These are phyloP conservation scores for Phialophora chinensis DNA, from an alignment of 2,329 filamentous ascomycete species.

Conservation along the genomic window DNA sequence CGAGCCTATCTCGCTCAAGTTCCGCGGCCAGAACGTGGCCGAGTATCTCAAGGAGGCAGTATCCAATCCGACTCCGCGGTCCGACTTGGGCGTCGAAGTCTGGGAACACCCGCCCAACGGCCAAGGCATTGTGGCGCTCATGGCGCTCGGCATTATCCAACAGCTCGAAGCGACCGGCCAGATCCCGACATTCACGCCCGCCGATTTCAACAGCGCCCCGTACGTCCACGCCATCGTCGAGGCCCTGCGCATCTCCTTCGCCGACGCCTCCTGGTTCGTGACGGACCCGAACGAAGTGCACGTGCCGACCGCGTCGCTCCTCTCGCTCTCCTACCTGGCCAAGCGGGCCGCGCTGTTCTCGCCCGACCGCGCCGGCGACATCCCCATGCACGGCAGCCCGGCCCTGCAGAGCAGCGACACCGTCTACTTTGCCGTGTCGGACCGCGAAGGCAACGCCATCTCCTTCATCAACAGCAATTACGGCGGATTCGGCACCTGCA, in stretches of 20 bases:
- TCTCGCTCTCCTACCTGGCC: constrained; percentile 74
- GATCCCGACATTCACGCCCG: constrained; percentile 71
- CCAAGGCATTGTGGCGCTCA: constrained; percentile 91
- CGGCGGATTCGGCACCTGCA: constrained; percentile 79
- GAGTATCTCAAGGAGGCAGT: constrained; percentile 48
- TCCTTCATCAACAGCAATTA: constrained; percentile 98
- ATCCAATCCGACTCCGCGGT: background rate
- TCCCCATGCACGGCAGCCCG: constrained; percentile 74
- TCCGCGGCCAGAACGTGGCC: constrained; percentile 68
- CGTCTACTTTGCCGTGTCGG: constrained; percentile 88
- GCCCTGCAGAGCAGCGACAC: constrained; percentile 88
- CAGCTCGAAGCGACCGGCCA: constrained; percentile 76
- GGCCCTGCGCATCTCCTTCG: constrained; percentile 84
- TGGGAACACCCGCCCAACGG: constrained; percentile 98
- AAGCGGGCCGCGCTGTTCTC: constrained; percentile 69
- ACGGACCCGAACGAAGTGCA: constrained; percentile 61
- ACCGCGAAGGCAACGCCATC: constrained; percentile 82
- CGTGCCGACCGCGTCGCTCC: constrained; percentile 73
- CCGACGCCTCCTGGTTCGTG: constrained; percentile 88
- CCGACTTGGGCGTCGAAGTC: constrained; percentile 65
- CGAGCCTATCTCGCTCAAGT: constrained; percentile 81
- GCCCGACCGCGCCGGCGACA: constrained; percentile 56
- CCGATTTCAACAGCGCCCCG: constrained; percentile 78
- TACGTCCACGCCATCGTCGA: constrained; percentile 90
- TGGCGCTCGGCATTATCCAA: constrained; percentile 90